Evolutionary conservation across 2,329 filamentous ascomycete genomes (phyloP).

Genomic region (Coniella vitis): DNA sequence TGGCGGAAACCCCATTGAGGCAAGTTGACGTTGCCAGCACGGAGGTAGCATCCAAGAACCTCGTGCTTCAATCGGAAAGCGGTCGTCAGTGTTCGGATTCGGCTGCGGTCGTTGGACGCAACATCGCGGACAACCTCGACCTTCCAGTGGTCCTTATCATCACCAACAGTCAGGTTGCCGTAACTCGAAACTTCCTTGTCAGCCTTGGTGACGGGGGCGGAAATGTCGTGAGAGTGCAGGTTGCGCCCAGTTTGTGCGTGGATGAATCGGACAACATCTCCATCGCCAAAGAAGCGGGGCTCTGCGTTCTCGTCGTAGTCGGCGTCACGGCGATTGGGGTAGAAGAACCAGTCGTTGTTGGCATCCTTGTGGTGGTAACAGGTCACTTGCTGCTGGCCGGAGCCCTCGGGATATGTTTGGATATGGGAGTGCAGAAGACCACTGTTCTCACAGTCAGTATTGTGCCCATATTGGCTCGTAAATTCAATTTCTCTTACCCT

Average conservation of each 20-base stretch:
- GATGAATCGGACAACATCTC: conserved; percentile 74
- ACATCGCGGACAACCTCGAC: conserved; percentile 89
- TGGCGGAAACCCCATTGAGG: conserved; percentile 99
- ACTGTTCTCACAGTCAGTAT: conserved; percentile 27
- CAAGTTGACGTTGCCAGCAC: conserved; percentile 90
- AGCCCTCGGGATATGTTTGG: conserved; percentile 92
- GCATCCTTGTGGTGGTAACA: conserved; percentile 99
- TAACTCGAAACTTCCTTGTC: conserved; percentile 94
- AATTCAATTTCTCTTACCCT: conserved; percentile 27
- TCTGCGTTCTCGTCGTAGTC: conserved; percentile 67
- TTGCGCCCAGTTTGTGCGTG: conserved; percentile 96
- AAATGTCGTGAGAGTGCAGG: conserved; percentile 86
- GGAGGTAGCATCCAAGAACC: conserved; percentile 82
- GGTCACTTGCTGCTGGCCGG: conserved; percentile 89
- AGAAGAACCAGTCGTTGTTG: conserved; percentile 99
- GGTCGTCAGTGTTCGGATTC: conserved; percentile 84
- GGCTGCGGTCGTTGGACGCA: conserved; percentile 76
- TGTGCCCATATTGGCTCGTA: background rate
- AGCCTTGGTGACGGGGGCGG: conserved; percentile 81
- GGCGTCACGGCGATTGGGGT: conserved; percentile 75
- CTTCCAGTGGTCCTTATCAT: conserved; percentile 96
- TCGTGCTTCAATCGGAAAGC: conserved; percentile 83
- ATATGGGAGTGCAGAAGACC: conserved; percentile 94
- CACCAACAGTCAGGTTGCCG: conserved; percentile 89
- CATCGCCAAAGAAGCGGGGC: conserved; percentile 71